phyloP scores from a whole-genome alignment of 1,284 basidiomycete genomes.

The Vanrija sp. region DNA sequence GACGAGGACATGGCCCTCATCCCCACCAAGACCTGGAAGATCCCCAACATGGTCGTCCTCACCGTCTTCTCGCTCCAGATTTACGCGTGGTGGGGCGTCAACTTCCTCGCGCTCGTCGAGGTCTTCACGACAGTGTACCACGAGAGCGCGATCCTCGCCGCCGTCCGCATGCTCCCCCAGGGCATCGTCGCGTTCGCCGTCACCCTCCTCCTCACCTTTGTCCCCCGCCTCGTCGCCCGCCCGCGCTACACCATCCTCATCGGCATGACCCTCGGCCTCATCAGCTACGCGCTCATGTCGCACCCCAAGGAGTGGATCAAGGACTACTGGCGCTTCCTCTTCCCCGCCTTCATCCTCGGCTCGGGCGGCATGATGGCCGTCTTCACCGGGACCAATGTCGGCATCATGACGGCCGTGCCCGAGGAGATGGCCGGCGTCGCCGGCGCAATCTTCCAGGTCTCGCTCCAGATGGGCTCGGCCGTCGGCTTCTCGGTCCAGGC shows the following conservation, averaged over 20 bases:
- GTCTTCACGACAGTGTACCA: constrained; percentile 15
- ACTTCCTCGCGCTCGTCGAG: constrained; percentile 23
- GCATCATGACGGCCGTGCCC: constrained; percentile 36
- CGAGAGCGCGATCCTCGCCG: constrained; percentile 28
- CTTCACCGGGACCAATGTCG: constrained; percentile 28
- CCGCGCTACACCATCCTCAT: constrained; percentile 26
- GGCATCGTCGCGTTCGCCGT: constrained; percentile 19
- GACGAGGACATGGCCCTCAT: constrained; percentile 36
- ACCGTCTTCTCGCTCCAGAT: constrained; percentile 34
- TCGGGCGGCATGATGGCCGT: constrained; percentile 23
- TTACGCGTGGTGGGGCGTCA: constrained; percentile 39
- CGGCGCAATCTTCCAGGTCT: constrained; percentile 42
- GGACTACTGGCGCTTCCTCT: constrained; percentile 42
- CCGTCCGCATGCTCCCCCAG: constrained; percentile 29
- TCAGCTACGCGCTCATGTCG: constrained; percentile 31
- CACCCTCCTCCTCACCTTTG: constrained; percentile 10
- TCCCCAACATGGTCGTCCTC: constrained; percentile 41
- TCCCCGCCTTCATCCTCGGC: constrained; percentile 34
- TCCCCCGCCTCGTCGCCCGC: constrained; percentile 17
- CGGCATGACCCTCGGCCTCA: constrained; percentile 21
- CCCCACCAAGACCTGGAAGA: constrained; percentile 35
- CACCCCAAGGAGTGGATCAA: constrained; percentile 6
- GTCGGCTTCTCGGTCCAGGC: constrained; percentile 41
- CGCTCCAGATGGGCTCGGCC: constrained; percentile 38
- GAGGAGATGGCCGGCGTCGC: constrained; percentile 39